Evolutionary conservation across 2,329 filamentous ascomycete genomes (phyloP).

Genomic region (Fusarium papillatum): DNA sequence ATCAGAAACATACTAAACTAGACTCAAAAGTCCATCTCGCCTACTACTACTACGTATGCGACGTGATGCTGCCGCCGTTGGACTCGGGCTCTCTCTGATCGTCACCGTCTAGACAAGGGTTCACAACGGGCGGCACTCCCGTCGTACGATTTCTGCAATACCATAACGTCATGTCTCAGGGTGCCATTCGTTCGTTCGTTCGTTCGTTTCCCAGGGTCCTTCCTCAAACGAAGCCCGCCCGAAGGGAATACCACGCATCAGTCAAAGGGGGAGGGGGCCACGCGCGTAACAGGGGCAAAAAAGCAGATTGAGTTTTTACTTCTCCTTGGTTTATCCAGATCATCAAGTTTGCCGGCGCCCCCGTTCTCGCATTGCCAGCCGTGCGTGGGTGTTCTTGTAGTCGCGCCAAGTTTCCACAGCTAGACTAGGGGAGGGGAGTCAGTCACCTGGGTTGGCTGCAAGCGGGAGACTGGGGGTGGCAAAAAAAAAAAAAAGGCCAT

Average conservation of each 20-base stretch:
- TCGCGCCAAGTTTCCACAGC: not conserved
- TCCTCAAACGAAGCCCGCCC: not conserved
- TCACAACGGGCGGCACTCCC: slow-evolving; percentile 1
- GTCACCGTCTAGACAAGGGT: slow-evolving; percentile 17
- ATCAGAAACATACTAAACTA: not conserved
- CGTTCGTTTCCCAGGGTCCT: slow-evolving; percentile 9
- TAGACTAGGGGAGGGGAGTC: not conserved
- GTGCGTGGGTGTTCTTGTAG: not conserved
- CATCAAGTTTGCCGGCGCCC: not conserved
- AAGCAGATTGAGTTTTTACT: slow-evolving; percentile 1
- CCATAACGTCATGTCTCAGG: slow-evolving; percentile 35
- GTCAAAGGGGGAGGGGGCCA: not conserved
- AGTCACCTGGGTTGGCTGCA: slow-evolving; percentile 5
- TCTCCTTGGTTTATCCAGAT: slow-evolving; percentile 26
- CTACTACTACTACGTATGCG: slow-evolving; percentile 3
- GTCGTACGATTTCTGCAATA: slow-evolving; percentile 40
- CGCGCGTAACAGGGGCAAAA: not conserved
- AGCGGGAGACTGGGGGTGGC: not conserved
- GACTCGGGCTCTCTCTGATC: slow-evolving; percentile 4
- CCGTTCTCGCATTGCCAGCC: not conserved
- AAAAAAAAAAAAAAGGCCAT: not conserved
- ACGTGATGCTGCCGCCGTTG: slow-evolving; percentile 24
- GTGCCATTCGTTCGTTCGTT: not conserved
- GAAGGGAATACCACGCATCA: not conserved
- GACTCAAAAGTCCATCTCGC: not conserved